A percentile compares a stretch with the other conserved stretches of the same genome.
Evolutionary conservation across 495 filamentous ascomycete species (phyloP).

Genomic region (Thermothielavioides terrestris): DNA sequence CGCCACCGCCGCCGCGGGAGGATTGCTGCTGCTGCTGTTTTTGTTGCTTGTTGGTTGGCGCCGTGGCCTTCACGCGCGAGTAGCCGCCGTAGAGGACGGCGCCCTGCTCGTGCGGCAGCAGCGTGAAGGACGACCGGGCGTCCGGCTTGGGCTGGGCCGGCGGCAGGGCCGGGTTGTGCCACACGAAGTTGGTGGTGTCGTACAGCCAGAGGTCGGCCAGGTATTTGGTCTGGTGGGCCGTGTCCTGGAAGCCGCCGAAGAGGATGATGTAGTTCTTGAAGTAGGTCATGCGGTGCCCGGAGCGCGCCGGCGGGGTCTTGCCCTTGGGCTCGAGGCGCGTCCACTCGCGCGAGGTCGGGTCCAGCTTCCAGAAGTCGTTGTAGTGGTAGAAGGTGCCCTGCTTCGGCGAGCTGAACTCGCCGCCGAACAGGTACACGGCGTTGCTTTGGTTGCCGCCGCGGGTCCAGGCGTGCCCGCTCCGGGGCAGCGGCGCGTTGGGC

Average conservation of each 20-base stretch:
- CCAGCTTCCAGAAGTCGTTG: constrained; percentile 94
- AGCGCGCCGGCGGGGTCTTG: constrained; percentile 78
- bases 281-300: constrained; percentile 90
- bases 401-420: constrained; percentile 63
- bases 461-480: constrained; percentile 89
- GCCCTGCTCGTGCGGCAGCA: constrained; percentile 81
- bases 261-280: constrained; percentile 56
- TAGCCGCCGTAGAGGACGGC: constrained; percentile 90
- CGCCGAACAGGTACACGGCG: constrained; percentile 88
- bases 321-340: constrained; percentile 78
- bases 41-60: constrained; percentile 45
- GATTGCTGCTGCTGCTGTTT: constrained; percentile 32
- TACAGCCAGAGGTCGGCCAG: constrained; percentile 60
- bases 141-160: constrained; percentile 78
- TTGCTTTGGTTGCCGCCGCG: constrained; percentile 70
- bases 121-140: constrained; percentile 77
- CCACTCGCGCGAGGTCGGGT: constrained; percentile 78
- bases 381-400: constrained; percentile 99
- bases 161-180: constrained; percentile 64
- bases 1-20: constrained; percentile 23
- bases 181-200: constrained; percentile 58
- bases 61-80: constrained; percentile 70
- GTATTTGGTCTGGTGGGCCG: constrained; percentile 86
- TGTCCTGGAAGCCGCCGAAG: constrained; percentile 76
- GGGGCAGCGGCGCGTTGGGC: constrained; percentile 83